Percentiles rank a stretch among this genome's conserved stretches.
Evolutionary conservation across 768 basidiomycete species (phyloP).

Genomic region (Mycena filopes): DNA sequence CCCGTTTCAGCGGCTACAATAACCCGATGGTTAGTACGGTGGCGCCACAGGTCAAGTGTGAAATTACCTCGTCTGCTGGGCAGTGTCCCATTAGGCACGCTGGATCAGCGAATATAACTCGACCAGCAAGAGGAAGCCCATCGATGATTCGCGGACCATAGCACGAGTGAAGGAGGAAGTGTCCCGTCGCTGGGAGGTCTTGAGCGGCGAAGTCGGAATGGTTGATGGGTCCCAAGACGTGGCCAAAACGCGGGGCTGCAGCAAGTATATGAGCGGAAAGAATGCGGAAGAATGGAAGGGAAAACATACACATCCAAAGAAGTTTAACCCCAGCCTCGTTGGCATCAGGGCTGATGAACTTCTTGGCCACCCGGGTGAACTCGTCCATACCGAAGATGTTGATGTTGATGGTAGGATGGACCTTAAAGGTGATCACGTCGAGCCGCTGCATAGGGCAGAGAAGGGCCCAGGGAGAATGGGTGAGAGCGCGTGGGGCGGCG

Average conservation of each 20-base stretch:
- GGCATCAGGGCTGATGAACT: constrained; percentile 4
- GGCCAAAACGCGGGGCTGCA: neutral
- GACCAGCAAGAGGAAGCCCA: neutral
- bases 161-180: neutral
- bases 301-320: neutral
- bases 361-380: neutral
- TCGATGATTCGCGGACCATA: neutral
- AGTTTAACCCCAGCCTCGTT: neutral
- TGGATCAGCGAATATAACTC: neutral
- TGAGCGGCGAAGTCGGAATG: neutral
- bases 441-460: neutral
- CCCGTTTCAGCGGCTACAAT: too few species aligned
- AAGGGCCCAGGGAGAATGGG: neutral
- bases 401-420: constrained; percentile 14
- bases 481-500: neutral
- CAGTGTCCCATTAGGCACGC: neutral
- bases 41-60: too few species aligned
- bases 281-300: neutral
- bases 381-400: constrained; percentile 9
- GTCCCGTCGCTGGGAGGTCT: neutral
- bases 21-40: neutral
- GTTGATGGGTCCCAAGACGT: constrained; percentile 1
- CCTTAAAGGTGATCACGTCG: neutral
- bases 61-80: neutral
- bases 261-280: neutral